These are phyloP conservation scores for Asclepias syriaca DNA, from an alignment of 257 asterid genomes.

Conservation along the genomic window DNA sequence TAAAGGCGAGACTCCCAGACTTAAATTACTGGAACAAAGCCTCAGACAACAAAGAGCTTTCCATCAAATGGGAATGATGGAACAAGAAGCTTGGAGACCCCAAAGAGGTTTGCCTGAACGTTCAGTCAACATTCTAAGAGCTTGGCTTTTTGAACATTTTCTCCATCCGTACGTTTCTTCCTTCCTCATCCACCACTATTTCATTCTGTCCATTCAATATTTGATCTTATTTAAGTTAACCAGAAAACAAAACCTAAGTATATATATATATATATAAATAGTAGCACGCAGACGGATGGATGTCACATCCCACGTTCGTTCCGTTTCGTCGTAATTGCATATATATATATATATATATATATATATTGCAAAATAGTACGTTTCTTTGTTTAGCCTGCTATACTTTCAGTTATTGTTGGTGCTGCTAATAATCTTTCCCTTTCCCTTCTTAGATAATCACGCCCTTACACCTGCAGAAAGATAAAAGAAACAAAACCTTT, in stretches of 20 bases:
- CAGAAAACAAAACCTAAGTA: slow-evolving; percentile 6
- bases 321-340: background rate
- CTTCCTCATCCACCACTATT: background rate
- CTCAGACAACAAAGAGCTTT: slow-evolving; percentile 79
- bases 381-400: slow-evolving; percentile 27
- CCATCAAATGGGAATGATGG: slow-evolving; percentile 97
- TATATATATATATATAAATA: background rate
- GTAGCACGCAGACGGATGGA: background rate
- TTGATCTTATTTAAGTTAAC: too few relatives aligned
- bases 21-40: slow-evolving; percentile 73
- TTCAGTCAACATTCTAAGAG: slow-evolving; percentile 82
- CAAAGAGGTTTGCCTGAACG: slow-evolving; percentile 96
- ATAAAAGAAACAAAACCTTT: background rate
- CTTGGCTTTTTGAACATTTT: slow-evolving; percentile 99
- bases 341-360: background rate
- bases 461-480: slow-evolving; percentile 25
- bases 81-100: slow-evolving; percentile 98
- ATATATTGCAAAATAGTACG: slow-evolving; percentile 20
- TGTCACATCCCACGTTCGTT: background rate
- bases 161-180: slow-evolving; percentile 78
- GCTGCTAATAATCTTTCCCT: slow-evolving; percentile 17
- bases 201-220: too few relatives aligned
- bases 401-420: slow-evolving; percentile 10
- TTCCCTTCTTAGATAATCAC: slow-evolving; percentile 54
- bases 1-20: slow-evolving; percentile 92